phyloP scores from a whole-genome alignment of 225 moss, liverwort and hornwort species.

The Rhytidiadelphus loreus region DNA sequence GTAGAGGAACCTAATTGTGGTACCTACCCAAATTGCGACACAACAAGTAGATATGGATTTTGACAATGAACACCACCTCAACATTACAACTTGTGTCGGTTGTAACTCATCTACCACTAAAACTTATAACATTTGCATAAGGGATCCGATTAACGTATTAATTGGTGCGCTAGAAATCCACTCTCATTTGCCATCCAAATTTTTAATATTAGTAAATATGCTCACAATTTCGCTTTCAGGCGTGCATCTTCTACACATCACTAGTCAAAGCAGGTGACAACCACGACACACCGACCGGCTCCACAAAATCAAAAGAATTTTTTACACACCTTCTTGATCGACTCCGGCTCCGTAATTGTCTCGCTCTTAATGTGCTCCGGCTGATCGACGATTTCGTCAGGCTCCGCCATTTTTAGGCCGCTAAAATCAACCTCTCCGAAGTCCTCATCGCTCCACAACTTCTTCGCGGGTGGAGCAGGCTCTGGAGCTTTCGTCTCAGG shows the following conservation, averaged over 20 bases:
- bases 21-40: background rate
- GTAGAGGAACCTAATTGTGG: background rate
- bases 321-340: slow-evolving; percentile 30
- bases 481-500: background rate
- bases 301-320: background rate
- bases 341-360: slow-evolving; percentile 45
- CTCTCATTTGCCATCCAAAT: background rate
- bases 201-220: too few relatives aligned
- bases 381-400: slow-evolving; percentile 40
- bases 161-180: background rate
- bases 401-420: slow-evolving; percentile 31
- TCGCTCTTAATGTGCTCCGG: slow-evolving; percentile 48
- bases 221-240: background rate
- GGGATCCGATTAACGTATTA: background rate
- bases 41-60: background rate
- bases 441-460: slow-evolving; percentile 42
- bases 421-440: slow-evolving; percentile 34
- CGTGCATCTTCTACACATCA: background rate
- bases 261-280: background rate
- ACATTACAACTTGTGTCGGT: background rate
- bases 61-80: background rate
- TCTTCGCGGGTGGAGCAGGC: slow-evolving; percentile 15
- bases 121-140: background rate
- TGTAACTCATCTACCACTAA: background rate
- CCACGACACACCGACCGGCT: background rate